Percentiles rank a stretch among this genome's conserved stretches.
phyloP scores from a whole-genome alignment of 768 basidiomycete genomes.

The Rhodotorula graminis region DNA sequence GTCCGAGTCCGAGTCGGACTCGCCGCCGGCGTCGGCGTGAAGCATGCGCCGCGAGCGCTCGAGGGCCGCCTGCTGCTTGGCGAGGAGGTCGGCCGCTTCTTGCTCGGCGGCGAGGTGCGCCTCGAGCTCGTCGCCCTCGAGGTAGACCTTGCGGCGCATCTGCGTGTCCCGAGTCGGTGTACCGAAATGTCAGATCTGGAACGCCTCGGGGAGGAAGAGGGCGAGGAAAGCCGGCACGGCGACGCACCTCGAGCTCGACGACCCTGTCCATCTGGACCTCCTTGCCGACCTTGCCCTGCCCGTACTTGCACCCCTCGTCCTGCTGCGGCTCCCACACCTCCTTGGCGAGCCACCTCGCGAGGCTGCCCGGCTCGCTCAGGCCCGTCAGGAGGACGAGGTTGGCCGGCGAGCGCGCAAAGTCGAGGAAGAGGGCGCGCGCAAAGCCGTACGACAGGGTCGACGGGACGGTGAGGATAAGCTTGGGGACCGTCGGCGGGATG shows the following conservation, averaged over 20 bases:
- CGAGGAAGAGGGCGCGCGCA: conserved; percentile 75
- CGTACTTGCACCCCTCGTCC: conserved; percentile 75
- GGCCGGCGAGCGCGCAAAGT: conserved; percentile 74
- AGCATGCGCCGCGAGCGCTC: conserved; percentile 80
- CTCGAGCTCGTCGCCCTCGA: conserved; percentile 83
- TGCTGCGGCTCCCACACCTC: conserved; percentile 81
- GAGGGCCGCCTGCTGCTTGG: conserved; percentile 75
- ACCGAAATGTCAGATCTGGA: neutral
- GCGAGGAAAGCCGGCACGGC: neutral
- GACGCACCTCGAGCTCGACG: conserved; percentile 61
- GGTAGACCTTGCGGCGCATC: conserved; percentile 83
- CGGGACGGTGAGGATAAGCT: conserved; percentile 88
- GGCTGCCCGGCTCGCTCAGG: conserved; percentile 70
- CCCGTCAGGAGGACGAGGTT: conserved; percentile 84
- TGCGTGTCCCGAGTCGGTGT: conserved; percentile 42
- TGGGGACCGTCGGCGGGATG: conserved; percentile 81
- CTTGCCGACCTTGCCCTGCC: conserved; percentile 79
- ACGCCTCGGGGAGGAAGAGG: too few species aligned
- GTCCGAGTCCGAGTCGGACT: conserved; percentile 43
- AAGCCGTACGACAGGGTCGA: conserved; percentile 88
- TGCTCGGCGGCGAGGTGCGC: conserved; percentile 70
- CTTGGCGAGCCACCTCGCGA: conserved; percentile 66
- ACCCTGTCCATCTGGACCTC: conserved; percentile 74
- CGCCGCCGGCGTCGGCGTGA: conserved; percentile 73
- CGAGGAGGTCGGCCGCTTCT: conserved; percentile 71